Conservation (phyloP, 495 filamentous ascomycete species). For the Lophiotrema nucula region DNA sequence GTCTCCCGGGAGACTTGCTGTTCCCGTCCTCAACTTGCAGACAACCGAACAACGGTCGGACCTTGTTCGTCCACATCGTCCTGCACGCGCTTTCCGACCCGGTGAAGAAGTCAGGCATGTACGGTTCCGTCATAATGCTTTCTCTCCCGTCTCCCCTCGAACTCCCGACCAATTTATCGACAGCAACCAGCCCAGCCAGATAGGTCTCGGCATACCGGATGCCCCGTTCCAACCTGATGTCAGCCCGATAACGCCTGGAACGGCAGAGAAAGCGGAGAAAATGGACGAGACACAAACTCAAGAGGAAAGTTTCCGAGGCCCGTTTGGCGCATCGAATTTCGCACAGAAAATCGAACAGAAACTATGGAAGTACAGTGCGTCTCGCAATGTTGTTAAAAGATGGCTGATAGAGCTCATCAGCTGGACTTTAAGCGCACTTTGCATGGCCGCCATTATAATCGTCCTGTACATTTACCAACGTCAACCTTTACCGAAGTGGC, state of each 20-base stretch:
- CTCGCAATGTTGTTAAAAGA: slow-evolving; percentile 9
- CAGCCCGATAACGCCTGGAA: slow-evolving; percentile 16
- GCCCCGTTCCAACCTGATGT: slow-evolving; percentile 2
- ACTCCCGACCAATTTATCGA: not conserved
- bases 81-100: slow-evolving; percentile 2
- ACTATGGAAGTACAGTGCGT: slow-evolving; percentile 18
- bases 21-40: slow-evolving; percentile 14
- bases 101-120: slow-evolving; percentile 7
- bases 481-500: slow-evolving; percentile 3
- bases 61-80: slow-evolving; percentile 4
- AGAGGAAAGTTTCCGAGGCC: not conserved
- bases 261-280: slow-evolving; percentile 6
- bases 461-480: slow-evolving; percentile 10
- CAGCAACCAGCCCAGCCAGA: slow-evolving; percentile 1
- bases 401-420: slow-evolving; percentile 27
- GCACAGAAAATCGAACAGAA: slow-evolving; percentile 21
- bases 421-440: slow-evolving; percentile 20
- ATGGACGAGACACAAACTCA: not conserved
- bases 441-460: slow-evolving; percentile 21
- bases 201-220: slow-evolving; percentile 13
- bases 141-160: slow-evolving; percentile 11
- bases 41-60: slow-evolving; percentile 5
- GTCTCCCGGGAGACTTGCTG: slow-evolving; percentile 4
- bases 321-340: slow-evolving; percentile 3
- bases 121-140: slow-evolving; percentile 16